Evolutionary conservation across 345 rosid genomes (phyloP).

Genomic region (Cardamine occulta): DNA sequence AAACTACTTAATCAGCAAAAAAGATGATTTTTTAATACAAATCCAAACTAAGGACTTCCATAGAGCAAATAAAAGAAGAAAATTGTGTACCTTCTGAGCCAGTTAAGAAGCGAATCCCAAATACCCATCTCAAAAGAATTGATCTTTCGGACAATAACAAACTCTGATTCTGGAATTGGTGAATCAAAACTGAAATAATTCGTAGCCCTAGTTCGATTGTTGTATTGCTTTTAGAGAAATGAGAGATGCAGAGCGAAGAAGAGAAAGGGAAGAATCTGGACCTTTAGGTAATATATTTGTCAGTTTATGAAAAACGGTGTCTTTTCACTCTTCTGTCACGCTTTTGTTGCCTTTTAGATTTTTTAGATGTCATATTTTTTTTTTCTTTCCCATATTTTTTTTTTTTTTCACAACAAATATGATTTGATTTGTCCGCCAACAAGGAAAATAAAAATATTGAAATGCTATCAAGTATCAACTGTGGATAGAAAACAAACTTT

Average conservation of each 20-base stretch:
- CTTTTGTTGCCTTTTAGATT: constrained; percentile 26
- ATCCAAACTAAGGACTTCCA: neutral
- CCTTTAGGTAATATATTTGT: constrained; percentile 34
- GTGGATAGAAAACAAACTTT: no score
- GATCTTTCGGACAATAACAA: neutral
- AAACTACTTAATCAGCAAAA: neutral
- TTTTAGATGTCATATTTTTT: neutral
- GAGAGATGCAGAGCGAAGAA: constrained; percentile 29
- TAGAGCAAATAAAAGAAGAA: constrained; percentile 5
- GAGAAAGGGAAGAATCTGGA: constrained; percentile 24
- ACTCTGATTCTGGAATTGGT: neutral
- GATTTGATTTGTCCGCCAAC: no score
- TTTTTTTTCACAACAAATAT: no score
- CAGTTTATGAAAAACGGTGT: constrained; percentile 42
- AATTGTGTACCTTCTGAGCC: constrained; percentile 43
- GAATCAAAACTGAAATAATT: neutral
- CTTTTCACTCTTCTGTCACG: constrained; percentile 37
- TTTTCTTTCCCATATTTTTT: no score
- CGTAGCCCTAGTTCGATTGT: neutral
- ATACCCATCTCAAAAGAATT: constrained; percentile 41
- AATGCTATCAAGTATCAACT: no score
- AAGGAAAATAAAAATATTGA: no score
- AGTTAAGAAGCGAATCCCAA: constrained; percentile 48
- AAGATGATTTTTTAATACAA: neutral
- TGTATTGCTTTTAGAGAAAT: neutral